Evolutionary conservation across 148 eudicot genomes (phyloP), one percentile per base, ranked within the genome.

Genomic region (Chenopodium quinoa): DNA sequence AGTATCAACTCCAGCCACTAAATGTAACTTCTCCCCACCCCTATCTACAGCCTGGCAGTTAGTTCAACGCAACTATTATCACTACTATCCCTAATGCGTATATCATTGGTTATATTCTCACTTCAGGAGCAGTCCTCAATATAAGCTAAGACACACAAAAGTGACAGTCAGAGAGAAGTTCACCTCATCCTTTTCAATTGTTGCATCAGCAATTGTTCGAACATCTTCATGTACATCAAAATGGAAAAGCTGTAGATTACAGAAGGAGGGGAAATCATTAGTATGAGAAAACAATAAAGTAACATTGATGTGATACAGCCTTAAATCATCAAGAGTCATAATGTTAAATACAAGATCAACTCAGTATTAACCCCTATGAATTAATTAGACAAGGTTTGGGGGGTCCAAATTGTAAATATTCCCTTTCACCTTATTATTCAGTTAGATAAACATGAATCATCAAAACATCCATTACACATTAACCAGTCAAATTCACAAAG

Each of bases 151-250:
- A 29, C 62, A 29, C 60, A 76, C 54, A 67, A 29, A 50, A 77
- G 65, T 37, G 66, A 29, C 54, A 29, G 37, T 7, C 71, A 78
- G 40, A 22, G 23, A 83, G 72, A 70, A 87, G 12, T 0, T 80
- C 86, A 93, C 99, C 99, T 95, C 99, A 81, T 95, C 99, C 82
- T 95, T 95, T 90, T 95, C 99, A 82, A 95, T 91, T 54, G 93
- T 93, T 56, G 99, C 99, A 89, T 95, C 99, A 81, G 99, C 99
- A 86, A 81, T 95, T 78, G 97, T 95, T 48, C 99, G 92, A 80
- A 95, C 99, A 82, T 95, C 99, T 87, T 95, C 99, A 34, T 95
- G 99, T 66, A 95, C 99, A 83, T 95, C 99, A 85, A 95, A 95
- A 86, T 95, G 99, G 89, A 95, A 95, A 83, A 95, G 99, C 97